These are phyloP conservation scores for Domatiomyces catenatus DNA, from an alignment of 2,329 filamentous ascomycete species.

Conservation along the genomic window DNA sequence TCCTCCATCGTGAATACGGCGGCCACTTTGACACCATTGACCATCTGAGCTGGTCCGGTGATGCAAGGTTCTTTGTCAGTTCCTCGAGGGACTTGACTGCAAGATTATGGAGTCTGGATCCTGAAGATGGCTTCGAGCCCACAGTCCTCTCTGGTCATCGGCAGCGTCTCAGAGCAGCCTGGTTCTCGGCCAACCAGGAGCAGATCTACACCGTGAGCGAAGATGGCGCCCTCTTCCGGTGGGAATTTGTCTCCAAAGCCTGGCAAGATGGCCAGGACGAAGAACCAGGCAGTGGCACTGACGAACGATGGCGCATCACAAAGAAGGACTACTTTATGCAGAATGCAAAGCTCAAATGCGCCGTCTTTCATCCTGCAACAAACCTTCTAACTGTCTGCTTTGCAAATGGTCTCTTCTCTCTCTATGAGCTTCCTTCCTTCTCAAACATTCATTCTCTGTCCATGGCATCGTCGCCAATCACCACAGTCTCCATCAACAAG, in stretches of 20 bases:
- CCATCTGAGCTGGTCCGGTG: constrained; percentile 85
- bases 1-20: constrained; percentile 68
- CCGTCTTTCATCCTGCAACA: constrained; percentile 71
- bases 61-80: constrained; percentile 88
- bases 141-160: constrained; percentile 84
- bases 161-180: constrained; percentile 82
- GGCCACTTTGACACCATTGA: constrained; percentile 80
- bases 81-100: constrained; percentile 84
- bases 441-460: constrained; percentile 80
- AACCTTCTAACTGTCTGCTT: constrained; percentile 95
- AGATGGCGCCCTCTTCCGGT: constrained; percentile 90
- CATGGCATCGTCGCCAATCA: constrained; percentile 93
- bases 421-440: constrained; percentile 93
- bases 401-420: constrained; percentile 79
- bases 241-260: constrained; percentile 60
- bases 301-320: constrained; percentile 77
- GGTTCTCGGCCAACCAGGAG: constrained; percentile 90
- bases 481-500: constrained; percentile 85
- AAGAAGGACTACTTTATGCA: constrained; percentile 90
- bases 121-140: constrained; percentile 73
- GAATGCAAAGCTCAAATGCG: constrained; percentile 71
- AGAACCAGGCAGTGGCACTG: constrained; percentile 44
- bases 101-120: constrained; percentile 83
- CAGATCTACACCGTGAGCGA: constrained; percentile 92
- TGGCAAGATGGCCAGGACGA: constrained; percentile 42